Conservation (phyloP, 495 filamentous ascomycete genomes). For the Choiromyces venosus region DNA sequence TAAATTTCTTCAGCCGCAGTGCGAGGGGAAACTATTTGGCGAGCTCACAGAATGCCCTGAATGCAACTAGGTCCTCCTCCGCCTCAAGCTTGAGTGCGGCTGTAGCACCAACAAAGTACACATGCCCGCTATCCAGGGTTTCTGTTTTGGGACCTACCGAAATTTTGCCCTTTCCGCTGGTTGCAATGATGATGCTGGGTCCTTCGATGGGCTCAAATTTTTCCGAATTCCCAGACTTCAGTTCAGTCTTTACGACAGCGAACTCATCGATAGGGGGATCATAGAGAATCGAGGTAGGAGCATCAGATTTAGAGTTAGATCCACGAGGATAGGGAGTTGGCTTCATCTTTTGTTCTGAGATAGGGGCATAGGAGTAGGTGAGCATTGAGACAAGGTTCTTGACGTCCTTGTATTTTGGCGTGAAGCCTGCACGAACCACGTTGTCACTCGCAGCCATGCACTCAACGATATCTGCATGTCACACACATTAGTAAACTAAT, state of each 20-base stretch:
- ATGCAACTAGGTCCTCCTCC: conserved; percentile 66
- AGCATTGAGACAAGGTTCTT: conserved; percentile 84
- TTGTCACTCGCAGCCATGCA: conserved; percentile 99
- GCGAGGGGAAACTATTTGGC: conserved; percentile 16
- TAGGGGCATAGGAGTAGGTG: conserved; percentile 90
- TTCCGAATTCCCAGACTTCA: conserved; percentile 68
- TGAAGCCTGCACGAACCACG: conserved; percentile 93
- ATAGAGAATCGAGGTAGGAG: conserved; percentile 59
- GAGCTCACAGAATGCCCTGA: conserved; percentile 93
- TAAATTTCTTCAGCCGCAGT: background rate
- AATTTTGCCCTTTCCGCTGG: conserved; percentile 71
- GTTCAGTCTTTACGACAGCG: conserved; percentile 73
- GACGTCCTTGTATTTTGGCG: conserved; percentile 97
- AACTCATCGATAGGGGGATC: conserved; percentile 98
- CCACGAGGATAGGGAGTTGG: conserved; percentile 71
- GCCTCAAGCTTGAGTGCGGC: conserved; percentile 77
- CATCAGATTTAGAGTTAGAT: conserved; percentile 44
- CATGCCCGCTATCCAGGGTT: conserved; percentile 68
- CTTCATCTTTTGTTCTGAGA: conserved; percentile 86
- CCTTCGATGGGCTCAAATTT: conserved; percentile 82
- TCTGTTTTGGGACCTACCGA: conserved; percentile 71
- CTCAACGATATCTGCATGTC: conserved; percentile 73
- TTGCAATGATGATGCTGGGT: conserved; percentile 89
- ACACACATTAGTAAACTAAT: background rate
- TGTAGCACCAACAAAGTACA: conserved; percentile 89